Evolutionary conservation across 2,329 filamentous ascomycete genomes (phyloP).

Genomic region (Epichloe typhina): DNA sequence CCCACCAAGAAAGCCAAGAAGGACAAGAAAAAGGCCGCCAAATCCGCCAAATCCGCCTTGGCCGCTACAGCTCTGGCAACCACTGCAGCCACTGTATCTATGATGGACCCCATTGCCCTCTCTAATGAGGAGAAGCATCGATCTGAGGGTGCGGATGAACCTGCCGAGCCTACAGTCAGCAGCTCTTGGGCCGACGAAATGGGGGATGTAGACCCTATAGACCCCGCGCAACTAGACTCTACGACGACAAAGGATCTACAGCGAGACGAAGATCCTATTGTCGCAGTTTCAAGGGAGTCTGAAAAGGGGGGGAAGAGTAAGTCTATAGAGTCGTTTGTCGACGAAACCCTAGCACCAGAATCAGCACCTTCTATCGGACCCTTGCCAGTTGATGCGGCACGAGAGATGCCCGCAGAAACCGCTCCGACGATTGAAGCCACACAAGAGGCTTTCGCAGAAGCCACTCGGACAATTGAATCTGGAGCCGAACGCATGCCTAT

Average conservation of each 20-base stretch:
- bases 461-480: background rate
- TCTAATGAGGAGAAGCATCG: conserved; percentile 1
- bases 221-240: background rate
- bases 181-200: conserved; percentile 10
- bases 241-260: background rate
- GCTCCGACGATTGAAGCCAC: background rate
- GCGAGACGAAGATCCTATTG: conserved; percentile 14
- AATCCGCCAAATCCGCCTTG: conserved; percentile 18
- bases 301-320: conserved; percentile 22
- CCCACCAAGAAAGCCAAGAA: conserved; percentile 18
- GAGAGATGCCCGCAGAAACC: background rate
- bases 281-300: conserved; percentile 28
- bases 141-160: background rate
- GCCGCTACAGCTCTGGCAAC: conserved; percentile 6
- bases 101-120: background rate
- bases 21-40: conserved; percentile 24
- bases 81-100: background rate
- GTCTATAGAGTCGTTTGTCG: background rate
- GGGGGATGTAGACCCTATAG: background rate
- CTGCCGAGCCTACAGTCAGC: background rate
- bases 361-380: conserved; percentile 1
- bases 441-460: background rate
- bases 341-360: background rate
- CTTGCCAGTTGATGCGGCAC: background rate
- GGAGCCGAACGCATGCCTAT: background rate